Evolutionary conservation across 1,284 basidiomycete species (phyloP), one percentile per base, ranked within the genome.

Genomic region (Leccinum pachyderme): DNA sequence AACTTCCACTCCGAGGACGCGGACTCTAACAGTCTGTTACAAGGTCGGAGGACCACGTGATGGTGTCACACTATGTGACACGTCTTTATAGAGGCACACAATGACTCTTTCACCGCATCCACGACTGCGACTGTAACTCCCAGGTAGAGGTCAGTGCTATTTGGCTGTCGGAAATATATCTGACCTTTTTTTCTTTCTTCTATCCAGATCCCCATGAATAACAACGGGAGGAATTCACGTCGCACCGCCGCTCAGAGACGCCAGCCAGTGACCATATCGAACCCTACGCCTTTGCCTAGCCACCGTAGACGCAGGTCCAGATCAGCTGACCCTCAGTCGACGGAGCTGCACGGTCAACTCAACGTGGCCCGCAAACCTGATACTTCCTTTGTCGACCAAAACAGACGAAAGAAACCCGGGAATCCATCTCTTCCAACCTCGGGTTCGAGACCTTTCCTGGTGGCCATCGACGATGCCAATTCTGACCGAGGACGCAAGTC

Each of bases 401-500:
- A 47, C 22, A 73, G 55, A 51, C 72, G 69, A 51, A 73, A 65
- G 63, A 73, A 70, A 51, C 52, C 61, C 5, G 55, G 59, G 27
- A 66, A 53, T 18, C 29, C 58, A 9, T 47, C 68, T 45, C 41
- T 60, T 33, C 44, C 55, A 15, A 46, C 63, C 6, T 52, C 66
- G 0, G 46, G 28, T 37, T 61, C 57, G 12, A 55, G 65, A 35
- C 28, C 70, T 4, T 70, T 72, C 27, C 63, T 69, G 4, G 59
- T 67, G 5, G 60, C 64, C 31, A 15, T 58, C 7, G 71, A 70
- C 11, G 68, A 73, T 25, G 48, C 37, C 18, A 66, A 56, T 47
- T 45, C 65, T 41, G 68, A 69, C 41, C 71, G 71, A 39, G 68
- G 68, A 47, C 71, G 67, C 53, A 70, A 72, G 54, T 47, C 62